Evolutionary conservation across 371 early-diverging fungal species (phyloP).

Genomic region (Paraphysoderma sedebokerense): DNA sequence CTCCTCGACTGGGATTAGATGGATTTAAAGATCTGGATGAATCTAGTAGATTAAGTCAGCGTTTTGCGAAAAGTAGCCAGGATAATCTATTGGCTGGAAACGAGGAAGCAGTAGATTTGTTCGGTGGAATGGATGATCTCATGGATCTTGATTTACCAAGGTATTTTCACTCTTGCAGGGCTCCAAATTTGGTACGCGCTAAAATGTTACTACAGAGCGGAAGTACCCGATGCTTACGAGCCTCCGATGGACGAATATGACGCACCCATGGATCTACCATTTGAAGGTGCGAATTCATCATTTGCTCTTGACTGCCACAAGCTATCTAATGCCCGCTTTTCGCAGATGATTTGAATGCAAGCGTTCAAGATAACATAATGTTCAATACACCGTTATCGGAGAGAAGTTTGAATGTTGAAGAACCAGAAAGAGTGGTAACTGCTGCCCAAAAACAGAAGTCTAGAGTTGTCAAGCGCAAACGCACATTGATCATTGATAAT

Average conservation of each 20-base stretch:
- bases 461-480: slow-evolving; percentile 22
- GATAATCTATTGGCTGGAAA: not conserved
- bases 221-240: no score
- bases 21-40: no score
- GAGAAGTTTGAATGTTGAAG: not conserved
- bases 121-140: not conserved
- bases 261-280: no score
- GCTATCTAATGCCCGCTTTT: slow-evolving; percentile 6
- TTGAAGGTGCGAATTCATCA: slow-evolving; percentile 11
- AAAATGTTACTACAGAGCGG: no score
- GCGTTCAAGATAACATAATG: slow-evolving; percentile 2
- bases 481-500: slow-evolving; percentile 44
- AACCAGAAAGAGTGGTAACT: not conserved
- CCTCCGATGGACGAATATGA: no score
- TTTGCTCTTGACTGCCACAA: slow-evolving; percentile 8
- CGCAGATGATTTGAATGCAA: slow-evolving; percentile 1
- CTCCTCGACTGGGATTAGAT: no score
- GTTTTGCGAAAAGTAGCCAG: not conserved
- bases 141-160: slow-evolving; percentile 16
- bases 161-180: no score
- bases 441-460: slow-evolving; percentile 3
- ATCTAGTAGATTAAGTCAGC: not conserved
- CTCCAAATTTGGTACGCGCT: no score
- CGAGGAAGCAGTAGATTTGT: not conserved
- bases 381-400: not conserved